A percentile compares a stretch with the other conserved stretches of the same genome.
phyloP scores from a whole-genome alignment of 2,329 filamentous ascomycete species.

The Paecilomyces sp. region DNA sequence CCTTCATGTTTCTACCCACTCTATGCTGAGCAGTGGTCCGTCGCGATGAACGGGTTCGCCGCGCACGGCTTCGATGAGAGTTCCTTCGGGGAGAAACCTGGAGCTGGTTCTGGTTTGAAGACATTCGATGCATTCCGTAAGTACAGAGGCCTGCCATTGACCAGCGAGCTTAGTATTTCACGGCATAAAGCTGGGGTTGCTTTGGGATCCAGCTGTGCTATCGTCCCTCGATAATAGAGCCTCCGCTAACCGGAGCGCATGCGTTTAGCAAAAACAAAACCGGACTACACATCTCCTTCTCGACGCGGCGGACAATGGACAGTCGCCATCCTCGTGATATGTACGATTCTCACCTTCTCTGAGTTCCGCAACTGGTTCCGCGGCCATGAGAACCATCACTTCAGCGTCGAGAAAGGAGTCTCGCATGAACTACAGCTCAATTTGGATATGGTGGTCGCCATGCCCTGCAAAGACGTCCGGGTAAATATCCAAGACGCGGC shows the following conservation, averaged over 20 bases:
- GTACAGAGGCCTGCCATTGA: slow-evolving; percentile 26
- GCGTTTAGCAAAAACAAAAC: slow-evolving; percentile 78
- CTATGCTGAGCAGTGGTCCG: slow-evolving; percentile 9
- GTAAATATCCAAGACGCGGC: slow-evolving; percentile 95
- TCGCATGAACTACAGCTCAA: slow-evolving; percentile 88
- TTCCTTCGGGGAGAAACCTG: slow-evolving; percentile 66
- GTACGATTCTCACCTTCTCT: slow-evolving; percentile 65
- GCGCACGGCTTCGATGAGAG: slow-evolving; percentile 67
- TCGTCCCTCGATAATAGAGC: neutral
- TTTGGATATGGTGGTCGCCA: slow-evolving; percentile 82
- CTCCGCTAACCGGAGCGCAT: neutral
- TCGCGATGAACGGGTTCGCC: slow-evolving; percentile 70
- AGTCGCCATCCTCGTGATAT: slow-evolving; percentile 68
- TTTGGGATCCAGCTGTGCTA: neutral
- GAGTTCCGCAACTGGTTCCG: slow-evolving; percentile 79
- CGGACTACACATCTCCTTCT: slow-evolving; percentile 80
- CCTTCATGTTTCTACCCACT: slow-evolving; percentile 20
- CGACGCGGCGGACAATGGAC: slow-evolving; percentile 91
- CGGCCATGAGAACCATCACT: slow-evolving; percentile 79
- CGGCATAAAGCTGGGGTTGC: neutral
- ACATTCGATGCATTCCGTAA: slow-evolving; percentile 97
- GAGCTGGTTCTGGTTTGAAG: slow-evolving; percentile 52
- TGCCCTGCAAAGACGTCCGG: slow-evolving; percentile 83
- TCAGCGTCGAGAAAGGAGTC: slow-evolving; percentile 87
- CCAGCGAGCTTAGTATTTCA: neutral